Evolutionary conservation across 257 asterid genomes (phyloP).

Genomic region (Fraxinus pennsylvanica): DNA sequence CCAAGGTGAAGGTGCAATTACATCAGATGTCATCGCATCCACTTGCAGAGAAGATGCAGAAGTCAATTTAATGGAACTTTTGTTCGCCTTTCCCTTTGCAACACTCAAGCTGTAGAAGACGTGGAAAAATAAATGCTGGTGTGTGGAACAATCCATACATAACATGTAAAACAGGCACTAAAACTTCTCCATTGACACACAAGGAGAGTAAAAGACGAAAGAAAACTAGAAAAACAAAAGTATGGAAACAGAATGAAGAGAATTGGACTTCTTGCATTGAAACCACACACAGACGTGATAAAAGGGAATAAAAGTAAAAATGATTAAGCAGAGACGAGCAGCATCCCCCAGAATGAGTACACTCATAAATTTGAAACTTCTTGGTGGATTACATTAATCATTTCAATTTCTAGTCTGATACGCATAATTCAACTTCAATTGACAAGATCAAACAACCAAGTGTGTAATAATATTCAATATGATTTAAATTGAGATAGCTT

Average conservation of each 20-base stretch:
- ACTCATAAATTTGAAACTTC: too few relatives aligned
- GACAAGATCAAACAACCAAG: background rate
- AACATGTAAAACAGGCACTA: background rate
- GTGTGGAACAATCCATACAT: background rate
- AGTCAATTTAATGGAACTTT: slow-evolving; percentile 40
- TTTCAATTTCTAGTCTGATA: background rate
- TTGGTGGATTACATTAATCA: too few relatives aligned
- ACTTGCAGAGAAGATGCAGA: slow-evolving; percentile 47
- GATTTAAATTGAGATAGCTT: background rate
- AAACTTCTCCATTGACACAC: background rate
- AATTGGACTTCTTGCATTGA: background rate
- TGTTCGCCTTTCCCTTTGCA: slow-evolving; percentile 50
- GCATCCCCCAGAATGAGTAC: too few relatives aligned
- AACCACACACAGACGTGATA: too few relatives aligned
- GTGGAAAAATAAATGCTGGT: background rate
- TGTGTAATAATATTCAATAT: background rate
- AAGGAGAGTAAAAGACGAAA: too few relatives aligned
- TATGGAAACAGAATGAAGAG: background rate
- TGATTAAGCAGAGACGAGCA: too few relatives aligned
- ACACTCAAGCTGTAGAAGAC: slow-evolving; percentile 53
- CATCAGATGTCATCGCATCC: slow-evolving; percentile 71
- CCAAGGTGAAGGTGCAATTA: slow-evolving; percentile 87
- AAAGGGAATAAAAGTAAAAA: too few relatives aligned
- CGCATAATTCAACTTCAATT: background rate
- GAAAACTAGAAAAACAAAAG: background rate